Percentiles rank a stretch among this genome's conserved stretches.
phyloP scores from a whole-genome alignment of 1,139 yeast species.

The Yamadazyma blattariae region DNA sequence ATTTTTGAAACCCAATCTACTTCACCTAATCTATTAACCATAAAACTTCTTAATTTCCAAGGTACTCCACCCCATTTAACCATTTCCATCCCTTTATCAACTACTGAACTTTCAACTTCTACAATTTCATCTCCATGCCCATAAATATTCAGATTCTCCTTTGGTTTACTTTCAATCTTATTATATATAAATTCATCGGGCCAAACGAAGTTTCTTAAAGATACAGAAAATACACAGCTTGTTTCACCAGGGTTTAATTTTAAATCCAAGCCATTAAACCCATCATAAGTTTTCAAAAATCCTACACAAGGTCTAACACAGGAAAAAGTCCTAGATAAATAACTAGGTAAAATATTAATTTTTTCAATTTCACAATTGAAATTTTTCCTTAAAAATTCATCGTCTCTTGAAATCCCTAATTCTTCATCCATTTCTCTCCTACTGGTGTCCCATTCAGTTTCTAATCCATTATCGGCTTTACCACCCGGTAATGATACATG shows the following conservation, averaged over 20 bases:
- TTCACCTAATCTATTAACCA: constrained; percentile 47
- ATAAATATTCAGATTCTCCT: background rate
- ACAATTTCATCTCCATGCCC: background rate
- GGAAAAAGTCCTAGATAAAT: constrained; percentile 72
- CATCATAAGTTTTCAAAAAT: constrained; percentile 34
- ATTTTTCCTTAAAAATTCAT: constrained; percentile 36
- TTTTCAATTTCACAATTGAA: constrained; percentile 58
- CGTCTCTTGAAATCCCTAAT: constrained; percentile 64
- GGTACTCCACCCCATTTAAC: constrained; percentile 70
- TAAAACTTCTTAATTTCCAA: constrained; percentile 61
- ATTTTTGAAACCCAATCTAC: constrained; percentile 62
- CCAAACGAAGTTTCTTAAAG: constrained; percentile 57
- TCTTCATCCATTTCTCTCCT: constrained; percentile 86
- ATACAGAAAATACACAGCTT: constrained; percentile 65
- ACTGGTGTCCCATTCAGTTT: constrained; percentile 69
- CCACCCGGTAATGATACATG: constrained; percentile 93
- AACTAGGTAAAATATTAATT: constrained; percentile 65
- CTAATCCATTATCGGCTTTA: constrained; percentile 64
- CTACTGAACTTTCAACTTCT: constrained; percentile 14
- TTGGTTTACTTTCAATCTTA: background rate
- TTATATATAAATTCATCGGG: constrained; percentile 24
- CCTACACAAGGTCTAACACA: constrained; percentile 85
- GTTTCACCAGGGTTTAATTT: constrained; percentile 71
- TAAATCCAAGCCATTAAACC: constrained; percentile 30
- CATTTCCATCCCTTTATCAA: constrained; percentile 35